Base-by-base conservation (phyloP, 75 land plant genomes). In the Ceratopteris richardii region DNA sequence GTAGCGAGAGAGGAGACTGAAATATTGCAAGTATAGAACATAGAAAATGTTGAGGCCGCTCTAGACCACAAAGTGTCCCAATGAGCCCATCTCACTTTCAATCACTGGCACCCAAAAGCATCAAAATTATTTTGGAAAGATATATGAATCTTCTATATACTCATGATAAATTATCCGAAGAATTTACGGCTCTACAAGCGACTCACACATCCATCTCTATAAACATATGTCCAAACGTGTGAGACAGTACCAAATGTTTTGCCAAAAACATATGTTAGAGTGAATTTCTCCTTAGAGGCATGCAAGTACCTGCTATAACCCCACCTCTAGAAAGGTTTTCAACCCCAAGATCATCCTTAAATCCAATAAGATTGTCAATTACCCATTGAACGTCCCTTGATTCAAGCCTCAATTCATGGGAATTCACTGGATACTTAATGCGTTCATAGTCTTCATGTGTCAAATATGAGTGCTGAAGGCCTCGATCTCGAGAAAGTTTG, bases 211-310 rank as follows among this genome's bases (percentile, higher is more conserved):
- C n/a, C n/a, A n/a, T n/a, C n/a, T n/a, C n/a, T n/a, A n/a, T n/a
- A n/a, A n/a, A n/a, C 98, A 62, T 91, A 94, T 94, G 7, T 96
- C 98, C 21, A 94, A 77, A n/a, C 98, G 76, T 29, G 98, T 88
- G 41, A 94, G 82, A 62, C 98, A 33, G 90, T 94, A 16, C 98
- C 98, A 16, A 94, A 96, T 26, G 98, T 94, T 56, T 85, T 65
- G 0, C 98, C 96, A 14, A 96, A 86, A 42, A 94, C 98, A 72
- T 82, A 94, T 22, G 98, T 94, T 62, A 94, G 47, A n/a, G 98
- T 94, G 58, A 94, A 94, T 1, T 88, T 94, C 61, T 94, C 98
- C 43, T 65, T 72, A 44, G 90, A 94, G 0, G 98, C 98, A 40
- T 75, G 74, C 7, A 94, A 17, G 88, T 88, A 73, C 98, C 70